Conservation (phyloP, 2,329 filamentous ascomycete species). For the Fusarium sp. region DNA sequence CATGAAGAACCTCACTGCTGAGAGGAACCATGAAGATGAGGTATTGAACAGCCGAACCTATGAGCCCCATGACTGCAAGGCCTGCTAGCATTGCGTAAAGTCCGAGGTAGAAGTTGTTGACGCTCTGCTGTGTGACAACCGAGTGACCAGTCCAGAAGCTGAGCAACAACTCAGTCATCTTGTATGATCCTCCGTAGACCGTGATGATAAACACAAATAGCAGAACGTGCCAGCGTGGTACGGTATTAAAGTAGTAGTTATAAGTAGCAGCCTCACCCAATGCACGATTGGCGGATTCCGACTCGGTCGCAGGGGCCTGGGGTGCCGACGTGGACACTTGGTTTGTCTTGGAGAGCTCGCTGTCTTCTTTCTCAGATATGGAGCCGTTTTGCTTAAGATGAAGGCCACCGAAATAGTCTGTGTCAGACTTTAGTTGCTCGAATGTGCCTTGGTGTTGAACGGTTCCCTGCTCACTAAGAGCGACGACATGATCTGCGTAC, state of each 20-base stretch:
- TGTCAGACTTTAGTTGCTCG: constrained; percentile 17
- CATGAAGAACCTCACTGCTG: constrained; percentile 28
- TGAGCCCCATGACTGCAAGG: constrained; percentile 15
- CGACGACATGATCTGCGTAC: constrained; percentile 16
- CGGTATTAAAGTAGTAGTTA: constrained; percentile 20
- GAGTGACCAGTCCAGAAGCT: constrained; percentile 34
- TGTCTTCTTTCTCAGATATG: background rate
- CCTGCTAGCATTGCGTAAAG: constrained; percentile 31
- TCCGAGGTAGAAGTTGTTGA: constrained; percentile 34
- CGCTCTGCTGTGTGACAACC: constrained; percentile 9
- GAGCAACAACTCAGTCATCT: constrained; percentile 34
- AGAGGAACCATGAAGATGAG: constrained; percentile 13
- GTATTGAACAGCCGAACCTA: constrained; percentile 10
- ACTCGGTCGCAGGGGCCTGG: constrained; percentile 5
- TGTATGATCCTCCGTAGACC: constrained; percentile 22
- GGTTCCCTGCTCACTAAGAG: constrained; percentile 15
- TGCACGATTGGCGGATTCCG: background rate
- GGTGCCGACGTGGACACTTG: background rate
- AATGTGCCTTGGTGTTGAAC: constrained; percentile 31
- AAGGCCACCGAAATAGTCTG: constrained; percentile 21
- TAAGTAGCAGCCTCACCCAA: constrained; percentile 23
- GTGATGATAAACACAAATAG: constrained; percentile 2
- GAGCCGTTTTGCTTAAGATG: constrained; percentile 14
- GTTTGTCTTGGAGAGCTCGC: background rate
- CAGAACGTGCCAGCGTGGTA: constrained; percentile 16